Evolutionary conservation across 768 basidiomycete genomes (phyloP).

Genomic region (Mycena sanguinolenta): DNA sequence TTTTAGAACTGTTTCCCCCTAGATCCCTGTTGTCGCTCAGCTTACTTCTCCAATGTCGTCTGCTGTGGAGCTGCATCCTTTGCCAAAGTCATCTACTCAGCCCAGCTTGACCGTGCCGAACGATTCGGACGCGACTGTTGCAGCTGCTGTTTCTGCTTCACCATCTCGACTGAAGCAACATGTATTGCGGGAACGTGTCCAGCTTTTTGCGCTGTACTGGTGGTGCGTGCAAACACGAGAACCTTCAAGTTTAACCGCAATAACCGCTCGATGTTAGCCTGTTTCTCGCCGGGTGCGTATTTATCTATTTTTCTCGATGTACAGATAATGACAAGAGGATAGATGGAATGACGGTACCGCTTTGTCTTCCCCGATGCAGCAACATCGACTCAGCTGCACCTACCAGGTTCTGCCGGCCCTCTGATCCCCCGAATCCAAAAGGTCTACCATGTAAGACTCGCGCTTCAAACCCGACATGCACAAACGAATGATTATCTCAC

Average conservation of each 20-base stretch:
- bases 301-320: neutral
- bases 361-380: neutral
- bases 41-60: constrained; percentile 20
- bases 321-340: neutral
- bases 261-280: constrained; percentile 2
- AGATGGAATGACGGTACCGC: constrained; percentile 25
- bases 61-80: constrained; percentile 23
- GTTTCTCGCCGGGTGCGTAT: constrained; percentile 17
- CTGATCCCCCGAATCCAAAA: constrained; percentile 34
- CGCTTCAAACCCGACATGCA: neutral
- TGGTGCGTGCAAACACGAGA: constrained; percentile 10
- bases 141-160: neutral
- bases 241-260: neutral
- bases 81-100: constrained; percentile 1
- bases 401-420: constrained; percentile 24
- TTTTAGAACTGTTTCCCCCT: neutral
- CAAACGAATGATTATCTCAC: neutral
- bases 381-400: neutral
- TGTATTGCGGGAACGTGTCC: constrained; percentile 26
- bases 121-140: neutral
- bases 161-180: constrained; percentile 19
- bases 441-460: constrained; percentile 22
- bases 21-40: neutral
- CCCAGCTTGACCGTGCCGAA: constrained; percentile 3
- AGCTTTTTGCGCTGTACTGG: constrained; percentile 35